phyloP scores from a whole-genome alignment of 2,329 filamentous ascomycete genomes.

The Diplocarpon rosae region DNA sequence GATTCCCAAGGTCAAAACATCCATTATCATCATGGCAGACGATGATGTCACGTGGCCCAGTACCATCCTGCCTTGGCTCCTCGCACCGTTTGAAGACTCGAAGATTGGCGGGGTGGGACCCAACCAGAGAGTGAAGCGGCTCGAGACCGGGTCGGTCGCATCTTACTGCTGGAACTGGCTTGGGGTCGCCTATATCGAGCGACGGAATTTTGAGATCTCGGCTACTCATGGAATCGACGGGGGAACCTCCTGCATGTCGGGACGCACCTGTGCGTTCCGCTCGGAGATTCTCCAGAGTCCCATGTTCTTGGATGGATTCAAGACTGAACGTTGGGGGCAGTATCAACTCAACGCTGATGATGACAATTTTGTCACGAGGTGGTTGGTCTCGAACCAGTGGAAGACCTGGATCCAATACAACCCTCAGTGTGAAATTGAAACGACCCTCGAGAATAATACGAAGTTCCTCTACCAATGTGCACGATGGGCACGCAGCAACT shows the following conservation, averaged over 20 bases:
- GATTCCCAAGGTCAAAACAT: slow-evolving; percentile 71
- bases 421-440: slow-evolving; percentile 80
- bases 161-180: slow-evolving; percentile 76
- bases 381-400: slow-evolving; percentile 86
- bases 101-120: slow-evolving; percentile 84
- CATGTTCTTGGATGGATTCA: slow-evolving; percentile 80
- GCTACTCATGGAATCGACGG: slow-evolving; percentile 92
- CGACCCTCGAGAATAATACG: slow-evolving; percentile 77
- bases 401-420: slow-evolving; percentile 95
- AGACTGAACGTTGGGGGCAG: slow-evolving; percentile 78
- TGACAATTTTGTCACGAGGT: slow-evolving; percentile 95
- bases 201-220: slow-evolving; percentile 93
- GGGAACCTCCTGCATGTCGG: slow-evolving; percentile 93
- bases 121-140: slow-evolving; percentile 70
- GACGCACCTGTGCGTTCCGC: slow-evolving; percentile 84
- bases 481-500: slow-evolving; percentile 93
- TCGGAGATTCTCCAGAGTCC: slow-evolving; percentile 78
- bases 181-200: slow-evolving; percentile 82
- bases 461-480: slow-evolving; percentile 92
- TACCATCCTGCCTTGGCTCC: slow-evolving; percentile 79
- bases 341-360: slow-evolving; percentile 93
- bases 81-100: slow-evolving; percentile 81
- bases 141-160: slow-evolving; percentile 44
- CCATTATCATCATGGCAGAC: slow-evolving; percentile 85
- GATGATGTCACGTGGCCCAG: slow-evolving; percentile 91